A percentile compares a stretch with the other conserved stretches of the same genome.
Evolutionary conservation across 441 rosid species (phyloP).

Genomic region (Omphalea diandra): DNA sequence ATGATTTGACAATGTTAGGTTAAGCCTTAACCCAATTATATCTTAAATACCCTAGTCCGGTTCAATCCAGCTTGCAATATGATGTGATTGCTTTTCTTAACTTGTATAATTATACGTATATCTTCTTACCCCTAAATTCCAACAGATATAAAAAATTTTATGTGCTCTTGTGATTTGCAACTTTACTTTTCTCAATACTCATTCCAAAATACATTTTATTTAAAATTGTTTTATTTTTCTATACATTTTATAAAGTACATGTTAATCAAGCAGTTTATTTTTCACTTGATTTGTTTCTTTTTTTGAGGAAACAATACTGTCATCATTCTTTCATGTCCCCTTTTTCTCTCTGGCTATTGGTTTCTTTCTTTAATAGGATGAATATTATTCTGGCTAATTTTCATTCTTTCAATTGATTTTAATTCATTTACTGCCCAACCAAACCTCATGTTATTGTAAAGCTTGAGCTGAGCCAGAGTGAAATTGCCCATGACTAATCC

Average conservation of each 20-base stretch:
- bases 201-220: background rate
- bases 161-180: background rate
- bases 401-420: too few species aligned
- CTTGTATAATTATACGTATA: background rate
- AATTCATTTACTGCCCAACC: too few species aligned
- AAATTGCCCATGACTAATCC: too few species aligned
- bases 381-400: too few species aligned
- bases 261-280: background rate
- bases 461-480: too few species aligned
- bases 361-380: too few species aligned
- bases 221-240: too few species aligned
- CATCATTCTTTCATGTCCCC: background rate
- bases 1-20: background rate
- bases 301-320: background rate
- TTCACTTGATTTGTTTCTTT: background rate
- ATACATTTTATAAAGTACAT: background rate
- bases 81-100: background rate
- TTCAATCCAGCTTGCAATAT: background rate
- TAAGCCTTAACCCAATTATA: background rate
- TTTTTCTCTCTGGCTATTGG: too few species aligned
- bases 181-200: background rate
- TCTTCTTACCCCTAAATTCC: background rate
- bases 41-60: background rate
- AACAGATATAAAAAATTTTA: background rate
- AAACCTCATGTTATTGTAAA: too few species aligned